phyloP scores from a whole-genome alignment of 768 basidiomycete genomes.

The Mycena olivaceomarginata region DNA sequence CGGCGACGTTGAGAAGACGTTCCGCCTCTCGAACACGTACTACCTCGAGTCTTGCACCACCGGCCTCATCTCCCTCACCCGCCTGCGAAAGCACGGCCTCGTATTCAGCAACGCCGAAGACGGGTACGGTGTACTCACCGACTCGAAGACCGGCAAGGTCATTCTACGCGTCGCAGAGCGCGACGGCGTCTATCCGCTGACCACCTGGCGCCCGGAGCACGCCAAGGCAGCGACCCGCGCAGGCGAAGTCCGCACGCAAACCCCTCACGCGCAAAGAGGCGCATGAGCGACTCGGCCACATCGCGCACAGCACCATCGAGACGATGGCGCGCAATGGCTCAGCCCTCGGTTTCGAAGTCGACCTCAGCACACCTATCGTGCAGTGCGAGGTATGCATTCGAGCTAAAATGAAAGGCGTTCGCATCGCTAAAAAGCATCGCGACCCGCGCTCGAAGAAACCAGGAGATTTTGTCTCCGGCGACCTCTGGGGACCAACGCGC shows the following conservation, averaged over 20 bases:
- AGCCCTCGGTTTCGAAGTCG: too few relatives aligned
- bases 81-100: too few relatives aligned
- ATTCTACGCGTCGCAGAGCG: constrained; percentile 27
- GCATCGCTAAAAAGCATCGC: constrained; percentile 4
- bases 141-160: constrained; percentile 16
- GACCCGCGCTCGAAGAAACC: too few relatives aligned
- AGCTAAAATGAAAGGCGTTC: constrained; percentile 27
- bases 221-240: too few relatives aligned
- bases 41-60: constrained; percentile 18
- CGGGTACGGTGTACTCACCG: constrained; percentile 6
- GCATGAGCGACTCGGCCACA: too few relatives aligned
- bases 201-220: too few relatives aligned
- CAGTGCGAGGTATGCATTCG: background rate
- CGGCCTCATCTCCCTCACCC: constrained; percentile 20
- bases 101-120: too few relatives aligned
- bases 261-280: too few relatives aligned
- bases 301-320: too few relatives aligned
- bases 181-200: background rate
- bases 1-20: constrained; percentile 5
- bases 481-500: background rate
- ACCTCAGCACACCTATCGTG: too few relatives aligned
- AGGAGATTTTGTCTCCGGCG: constrained; percentile 21
- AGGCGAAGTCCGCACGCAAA: too few relatives aligned
- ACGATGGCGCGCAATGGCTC: too few relatives aligned
- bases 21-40: constrained; percentile 1